phyloP scores from a whole-genome alignment of 371 early-diverging fungal genomes.

The Dichotomocladium elegans region DNA sequence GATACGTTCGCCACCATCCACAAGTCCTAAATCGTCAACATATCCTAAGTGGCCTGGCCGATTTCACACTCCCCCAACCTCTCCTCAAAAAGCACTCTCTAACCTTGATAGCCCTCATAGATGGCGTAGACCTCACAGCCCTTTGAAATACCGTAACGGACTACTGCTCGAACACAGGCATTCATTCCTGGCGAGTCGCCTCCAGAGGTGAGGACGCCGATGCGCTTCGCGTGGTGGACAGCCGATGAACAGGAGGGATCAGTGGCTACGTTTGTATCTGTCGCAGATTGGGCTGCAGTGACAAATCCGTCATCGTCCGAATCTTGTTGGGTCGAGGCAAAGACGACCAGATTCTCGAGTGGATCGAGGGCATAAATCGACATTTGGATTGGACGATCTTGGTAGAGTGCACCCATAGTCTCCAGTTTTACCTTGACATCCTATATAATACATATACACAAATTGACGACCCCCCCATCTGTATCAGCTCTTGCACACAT shows the following conservation, averaged over 20 bases:
- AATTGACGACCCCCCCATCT: too few relatives aligned
- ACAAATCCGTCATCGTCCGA: constrained; percentile 16
- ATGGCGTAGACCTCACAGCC: constrained; percentile 89
- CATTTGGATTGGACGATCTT: constrained; percentile 12
- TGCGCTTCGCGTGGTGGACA: constrained; percentile 27
- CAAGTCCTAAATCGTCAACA: constrained; percentile 76
- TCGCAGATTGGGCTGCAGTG: neutral
- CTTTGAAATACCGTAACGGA: constrained; percentile 82
- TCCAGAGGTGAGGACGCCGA: constrained; percentile 96
- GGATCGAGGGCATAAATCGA: constrained; percentile 67
- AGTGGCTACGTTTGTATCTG: neutral
- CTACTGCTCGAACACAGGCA: constrained; percentile 93
- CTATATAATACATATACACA: too few relatives aligned
- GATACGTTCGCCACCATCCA: constrained; percentile 90
- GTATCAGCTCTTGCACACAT: too few relatives aligned
- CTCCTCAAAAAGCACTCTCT: too few relatives aligned
- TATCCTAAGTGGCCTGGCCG: too few relatives aligned
- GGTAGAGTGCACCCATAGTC: constrained; percentile 16
- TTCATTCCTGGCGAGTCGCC: constrained; percentile 99
- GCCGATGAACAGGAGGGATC: too few relatives aligned
- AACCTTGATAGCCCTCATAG: constrained; percentile 96
- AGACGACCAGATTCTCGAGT: constrained; percentile 68
- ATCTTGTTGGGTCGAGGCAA: constrained; percentile 63
- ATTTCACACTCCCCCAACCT: too few relatives aligned
- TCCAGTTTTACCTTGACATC: too few relatives aligned